phyloP scores from a whole-genome alignment of 2,329 filamentous ascomycete genomes.

The Sordariomycetes sp. region DNA sequence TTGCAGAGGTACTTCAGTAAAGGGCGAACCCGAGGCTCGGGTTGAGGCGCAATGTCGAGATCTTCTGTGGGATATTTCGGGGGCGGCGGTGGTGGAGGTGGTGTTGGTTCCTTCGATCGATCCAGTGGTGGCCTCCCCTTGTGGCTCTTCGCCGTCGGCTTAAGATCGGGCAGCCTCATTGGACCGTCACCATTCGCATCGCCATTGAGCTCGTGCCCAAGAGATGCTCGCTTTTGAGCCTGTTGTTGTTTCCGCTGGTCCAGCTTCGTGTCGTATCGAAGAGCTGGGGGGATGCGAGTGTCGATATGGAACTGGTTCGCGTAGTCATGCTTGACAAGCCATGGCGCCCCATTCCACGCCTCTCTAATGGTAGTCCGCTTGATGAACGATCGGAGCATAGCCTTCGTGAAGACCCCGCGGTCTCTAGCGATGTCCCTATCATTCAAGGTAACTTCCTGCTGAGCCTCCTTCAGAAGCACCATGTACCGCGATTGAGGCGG shows the following conservation, averaged over 20 bases:
- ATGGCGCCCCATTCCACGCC: conserved; percentile 91
- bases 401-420: conserved; percentile 87
- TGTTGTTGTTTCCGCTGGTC: conserved; percentile 67
- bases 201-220: conserved; percentile 33
- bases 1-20: conserved; percentile 67
- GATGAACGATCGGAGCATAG: conserved; percentile 86
- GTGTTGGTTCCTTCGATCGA: conserved; percentile 12
- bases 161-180: conserved; percentile 60
- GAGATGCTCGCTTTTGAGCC: conserved; percentile 51
- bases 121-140: conserved; percentile 31
- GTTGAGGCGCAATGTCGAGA: conserved; percentile 65
- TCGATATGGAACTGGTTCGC: conserved; percentile 80
- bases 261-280: conserved; percentile 72
- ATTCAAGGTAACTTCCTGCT: conserved; percentile 69
- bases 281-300: conserved; percentile 73
- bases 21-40: conserved; percentile 57
- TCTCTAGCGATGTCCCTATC: conserved; percentile 78
- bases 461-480: conserved; percentile 62
- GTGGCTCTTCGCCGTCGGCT: conserved; percentile 61
- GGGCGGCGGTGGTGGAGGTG: conserved; percentile 58
- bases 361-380: conserved; percentile 91
- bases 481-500: conserved; percentile 72
- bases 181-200: conserved; percentile 31
- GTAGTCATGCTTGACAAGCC: conserved; percentile 83
- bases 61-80: conserved; percentile 97